Conservation (phyloP, 2,329 filamentous ascomycete species). For the Cladosporium colombiae region DNA sequence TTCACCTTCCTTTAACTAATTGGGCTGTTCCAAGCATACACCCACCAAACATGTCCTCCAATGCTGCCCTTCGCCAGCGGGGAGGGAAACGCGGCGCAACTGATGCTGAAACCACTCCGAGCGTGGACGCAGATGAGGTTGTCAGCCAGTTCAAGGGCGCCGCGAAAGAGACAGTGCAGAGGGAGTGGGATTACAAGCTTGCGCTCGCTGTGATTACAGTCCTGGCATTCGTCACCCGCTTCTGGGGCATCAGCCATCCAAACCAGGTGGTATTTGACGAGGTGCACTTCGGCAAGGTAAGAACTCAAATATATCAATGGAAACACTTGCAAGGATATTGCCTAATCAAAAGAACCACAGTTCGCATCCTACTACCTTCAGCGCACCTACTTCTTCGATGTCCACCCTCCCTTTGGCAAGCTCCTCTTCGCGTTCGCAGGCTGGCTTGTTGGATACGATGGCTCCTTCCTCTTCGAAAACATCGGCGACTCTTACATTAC, state of each 20-base stretch:
- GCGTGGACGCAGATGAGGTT: conserved; percentile 40
- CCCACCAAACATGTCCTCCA: conserved; percentile 11
- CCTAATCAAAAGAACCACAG: conserved; percentile 31
- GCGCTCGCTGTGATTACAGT: conserved; percentile 74
- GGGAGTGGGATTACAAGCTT: conserved; percentile 80
- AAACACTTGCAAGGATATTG: not conserved
- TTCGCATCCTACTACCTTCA: conserved; percentile 77
- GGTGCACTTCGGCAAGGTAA: conserved; percentile 98
- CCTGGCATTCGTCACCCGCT: conserved; percentile 86
- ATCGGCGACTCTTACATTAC: conserved; percentile 97
- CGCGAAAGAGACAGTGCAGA: conserved; percentile 32
- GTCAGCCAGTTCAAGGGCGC: conserved; percentile 41
- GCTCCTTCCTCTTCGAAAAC: conserved; percentile 97
- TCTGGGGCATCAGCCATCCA: conserved; percentile 94
- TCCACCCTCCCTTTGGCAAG: conserved; percentile 97
- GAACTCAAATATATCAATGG: conserved; percentile 27
- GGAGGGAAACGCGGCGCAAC: conserved; percentile 28
- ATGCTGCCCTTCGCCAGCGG: conserved; percentile 25
- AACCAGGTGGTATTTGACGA: conserved; percentile 98
- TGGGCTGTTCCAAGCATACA: not conserved
- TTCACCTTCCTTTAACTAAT: conserved; percentile 5
- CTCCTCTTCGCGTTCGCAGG: conserved; percentile 95
- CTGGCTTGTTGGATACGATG: conserved; percentile 96
- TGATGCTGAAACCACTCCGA: conserved; percentile 22
- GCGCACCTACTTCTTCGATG: conserved; percentile 99